A percentile compares a stretch with the other conserved stretches of the same genome.
Evolutionary conservation across 768 basidiomycete species (phyloP).

Genomic region (Glaciozyma antarctica): DNA sequence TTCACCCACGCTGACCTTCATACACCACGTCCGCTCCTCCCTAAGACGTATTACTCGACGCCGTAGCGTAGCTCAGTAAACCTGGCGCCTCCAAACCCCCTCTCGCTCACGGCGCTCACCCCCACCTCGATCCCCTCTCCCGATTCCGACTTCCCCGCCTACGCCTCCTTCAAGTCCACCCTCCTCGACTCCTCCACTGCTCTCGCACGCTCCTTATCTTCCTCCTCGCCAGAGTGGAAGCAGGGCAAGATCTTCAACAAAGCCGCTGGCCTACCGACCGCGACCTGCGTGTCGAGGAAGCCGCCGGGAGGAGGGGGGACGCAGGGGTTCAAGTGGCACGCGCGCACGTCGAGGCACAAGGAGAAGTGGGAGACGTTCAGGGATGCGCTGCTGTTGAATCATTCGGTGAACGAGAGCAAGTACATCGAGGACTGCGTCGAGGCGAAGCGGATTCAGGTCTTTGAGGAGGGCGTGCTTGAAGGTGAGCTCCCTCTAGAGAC

Average conservation of each 20-base stretch:
- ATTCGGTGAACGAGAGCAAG: conserved; percentile 36
- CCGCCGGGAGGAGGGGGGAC: neutral
- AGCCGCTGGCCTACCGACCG: neutral
- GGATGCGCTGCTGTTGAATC: conserved; percentile 16
- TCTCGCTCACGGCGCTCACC: neutral
- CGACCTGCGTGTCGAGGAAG: neutral
- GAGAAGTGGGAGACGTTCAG: conserved; percentile 8
- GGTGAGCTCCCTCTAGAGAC: conserved; percentile 20
- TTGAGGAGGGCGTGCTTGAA: conserved; percentile 36
- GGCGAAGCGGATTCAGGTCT: conserved; percentile 34
- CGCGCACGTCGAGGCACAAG: neutral
- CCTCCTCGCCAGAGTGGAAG: neutral
- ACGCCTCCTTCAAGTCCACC: neutral
- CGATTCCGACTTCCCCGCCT: neutral
- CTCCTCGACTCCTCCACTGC: neutral
- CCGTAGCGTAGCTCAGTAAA: too few species aligned
- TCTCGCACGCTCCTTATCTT: neutral
- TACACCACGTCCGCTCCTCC: too few species aligned
- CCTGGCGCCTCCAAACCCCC: neutral
- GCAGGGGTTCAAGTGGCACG: conserved; percentile 10
- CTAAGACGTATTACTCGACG: too few species aligned
- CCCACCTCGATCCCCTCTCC: neutral
- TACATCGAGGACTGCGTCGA: conserved; percentile 38
- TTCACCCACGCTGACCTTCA: too few species aligned
- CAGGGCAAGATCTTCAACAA: neutral